Evolutionary conservation across 306 rosid species (phyloP).

Genomic region (Acacia melanoxylon): DNA sequence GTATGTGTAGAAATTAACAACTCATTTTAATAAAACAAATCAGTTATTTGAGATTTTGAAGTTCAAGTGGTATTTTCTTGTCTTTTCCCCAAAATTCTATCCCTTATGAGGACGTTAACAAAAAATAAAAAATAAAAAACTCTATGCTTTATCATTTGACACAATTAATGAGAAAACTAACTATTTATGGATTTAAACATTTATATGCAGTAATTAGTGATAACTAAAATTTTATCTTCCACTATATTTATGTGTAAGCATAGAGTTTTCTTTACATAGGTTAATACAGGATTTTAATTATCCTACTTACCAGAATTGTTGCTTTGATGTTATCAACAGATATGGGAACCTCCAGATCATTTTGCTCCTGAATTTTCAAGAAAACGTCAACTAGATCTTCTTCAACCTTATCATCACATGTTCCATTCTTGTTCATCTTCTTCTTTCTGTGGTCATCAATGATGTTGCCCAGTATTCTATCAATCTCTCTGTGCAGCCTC

Average conservation of each 20-base stretch:
- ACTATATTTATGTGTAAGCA: neutral
- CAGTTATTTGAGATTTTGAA: no score
- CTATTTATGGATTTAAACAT: neutral
- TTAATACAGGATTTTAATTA: neutral
- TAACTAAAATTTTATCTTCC: neutral
- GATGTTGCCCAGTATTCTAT: slow-evolving; percentile 1
- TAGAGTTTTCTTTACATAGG: neutral
- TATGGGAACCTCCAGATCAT: neutral
- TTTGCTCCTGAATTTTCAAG: neutral
- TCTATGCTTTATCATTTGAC: no score
- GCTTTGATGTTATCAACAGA: slow-evolving; percentile 24
- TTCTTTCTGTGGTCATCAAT: neutral
- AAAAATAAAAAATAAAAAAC: no score
- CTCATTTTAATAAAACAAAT: no score
- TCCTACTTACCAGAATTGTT: slow-evolving; percentile 17
- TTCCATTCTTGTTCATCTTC: neutral
- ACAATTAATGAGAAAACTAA: neutral
- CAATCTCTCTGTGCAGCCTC: neutral
- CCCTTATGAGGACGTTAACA: no score
- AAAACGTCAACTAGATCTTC: neutral
- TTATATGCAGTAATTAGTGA: no score
- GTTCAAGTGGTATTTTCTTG: no score
- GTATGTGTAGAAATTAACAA: no score
- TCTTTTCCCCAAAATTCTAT: no score
- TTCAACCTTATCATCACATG: neutral